Base-by-base conservation (phyloP, 805 yeast genomes). In the Teunomyces cretensis region DNA sequence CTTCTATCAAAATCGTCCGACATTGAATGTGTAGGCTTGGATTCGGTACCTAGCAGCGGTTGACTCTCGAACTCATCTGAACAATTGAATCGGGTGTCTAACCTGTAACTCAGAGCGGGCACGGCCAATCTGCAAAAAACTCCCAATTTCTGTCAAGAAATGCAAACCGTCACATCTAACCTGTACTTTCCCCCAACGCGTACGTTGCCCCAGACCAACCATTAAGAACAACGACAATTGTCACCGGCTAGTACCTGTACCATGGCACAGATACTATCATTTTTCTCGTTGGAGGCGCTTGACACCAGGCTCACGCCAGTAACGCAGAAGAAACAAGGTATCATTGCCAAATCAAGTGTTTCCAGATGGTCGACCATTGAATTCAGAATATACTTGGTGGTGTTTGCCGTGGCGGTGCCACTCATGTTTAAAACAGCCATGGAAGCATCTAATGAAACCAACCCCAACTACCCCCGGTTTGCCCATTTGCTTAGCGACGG, bases 281-380 rank as follows among this genome's bases (percentile, higher is more conserved):
- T 77, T 60, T 78, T 78, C 57, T 69, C 81, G 6, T 60, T 78
- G 47, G 83, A 78, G 48, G 65, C 80, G 2, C 59, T 79, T 49
- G 84, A 79, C 49, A 62, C 74, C n/a, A 67, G 84, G 40, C 69
- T 80, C 12, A 5, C 38, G 9, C 9, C 9, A 30, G 66, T 76
- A 0, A 49, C 57, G 4, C 53, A 55, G 14, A 68, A 63, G 49
- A 62, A 59, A 27, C 71, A 61, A 52, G 47, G 61, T 5, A 53
- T 66, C 45, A 47, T 66, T 53, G 51, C 64, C 45, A 49, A 55
- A 52, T 67, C 71, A n/a, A 52, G 51, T 33, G 74, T 70, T 8
- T 73, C 91, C 2, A 75, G 80, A 56, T 94, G 98, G 98, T 54
- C 62, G 16, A 83, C 96, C 0, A 50, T 68, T 15, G 98, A 94